phyloP scores from a whole-genome alignment of 257 asterid genomes.

The Asclepias syriaca region DNA sequence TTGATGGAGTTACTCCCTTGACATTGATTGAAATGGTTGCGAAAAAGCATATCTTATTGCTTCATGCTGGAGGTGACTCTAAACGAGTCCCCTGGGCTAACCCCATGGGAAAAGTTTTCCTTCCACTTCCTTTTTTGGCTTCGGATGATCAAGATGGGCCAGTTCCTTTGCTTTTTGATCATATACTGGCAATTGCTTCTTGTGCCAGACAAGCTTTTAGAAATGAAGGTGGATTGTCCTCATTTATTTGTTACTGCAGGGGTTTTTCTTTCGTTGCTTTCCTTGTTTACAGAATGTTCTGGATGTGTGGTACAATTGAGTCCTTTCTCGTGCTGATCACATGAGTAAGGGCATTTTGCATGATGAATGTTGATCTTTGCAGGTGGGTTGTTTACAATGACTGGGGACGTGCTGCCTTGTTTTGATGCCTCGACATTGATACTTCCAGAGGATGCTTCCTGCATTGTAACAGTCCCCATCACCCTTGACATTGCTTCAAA shows the following conservation, averaged over 20 bases:
- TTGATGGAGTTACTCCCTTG: constrained; percentile 30
- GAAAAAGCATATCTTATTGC: constrained; percentile 67
- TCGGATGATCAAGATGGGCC: constrained; percentile 89
- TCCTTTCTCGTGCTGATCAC: constrained; percentile 12
- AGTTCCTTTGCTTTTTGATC: constrained; percentile 94
- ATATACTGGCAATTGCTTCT: constrained; percentile 91
- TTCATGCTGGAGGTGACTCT: constrained; percentile 99
- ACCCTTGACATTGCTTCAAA: constrained; percentile 91
- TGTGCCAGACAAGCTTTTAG: constrained; percentile 85
- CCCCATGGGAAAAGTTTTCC: constrained; percentile 97
- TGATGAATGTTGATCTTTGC: constrained; percentile 19
- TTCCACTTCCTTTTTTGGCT: constrained; percentile 93
- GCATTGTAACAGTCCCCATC: constrained; percentile 86
- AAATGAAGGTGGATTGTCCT: constrained; percentile 56
- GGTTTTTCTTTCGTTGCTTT: constrained; percentile 17
- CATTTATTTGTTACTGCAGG: constrained; percentile 25
- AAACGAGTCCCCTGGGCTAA: constrained; percentile 99
- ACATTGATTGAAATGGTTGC: constrained; percentile 56
- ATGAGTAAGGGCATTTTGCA: constrained; percentile 1
- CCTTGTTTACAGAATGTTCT: constrained; percentile 15
- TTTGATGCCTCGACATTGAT: constrained; percentile 88
- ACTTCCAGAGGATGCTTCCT: constrained; percentile 79
- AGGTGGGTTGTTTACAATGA: constrained; percentile 95
- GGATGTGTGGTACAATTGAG: constrained; percentile 15
- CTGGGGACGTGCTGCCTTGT: constrained; percentile 99